Evolutionary conservation across 352 stramenopile species (phyloP).

Genomic region (Pythium insidiosum): DNA sequence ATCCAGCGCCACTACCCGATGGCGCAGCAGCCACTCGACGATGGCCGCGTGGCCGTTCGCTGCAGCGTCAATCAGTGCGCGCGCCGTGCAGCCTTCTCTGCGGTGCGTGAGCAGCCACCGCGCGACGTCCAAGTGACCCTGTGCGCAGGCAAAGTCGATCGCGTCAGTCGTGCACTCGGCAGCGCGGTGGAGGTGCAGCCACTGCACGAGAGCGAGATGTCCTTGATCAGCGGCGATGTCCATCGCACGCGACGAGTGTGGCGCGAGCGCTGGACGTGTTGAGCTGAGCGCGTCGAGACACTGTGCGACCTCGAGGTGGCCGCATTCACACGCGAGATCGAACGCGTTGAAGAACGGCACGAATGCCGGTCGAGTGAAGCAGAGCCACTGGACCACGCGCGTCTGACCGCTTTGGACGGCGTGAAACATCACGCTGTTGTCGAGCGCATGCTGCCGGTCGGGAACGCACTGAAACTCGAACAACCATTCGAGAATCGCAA

Average conservation of each 20-base stretch:
- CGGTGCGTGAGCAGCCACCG: conserved; percentile 6
- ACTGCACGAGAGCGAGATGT: conserved; percentile 7
- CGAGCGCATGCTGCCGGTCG: neutral
- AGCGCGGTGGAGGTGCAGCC: conserved; percentile 3
- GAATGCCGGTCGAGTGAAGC: neutral
- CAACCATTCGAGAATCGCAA: conserved; percentile 5
- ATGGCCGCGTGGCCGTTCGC: neutral
- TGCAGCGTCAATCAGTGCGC: conserved; percentile 2
- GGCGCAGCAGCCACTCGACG: neutral
- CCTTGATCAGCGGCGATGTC: conserved; percentile 8
- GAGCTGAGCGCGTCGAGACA: neutral
- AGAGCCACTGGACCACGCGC: conserved; percentile 2
- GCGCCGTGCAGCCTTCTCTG: conserved; percentile 3
- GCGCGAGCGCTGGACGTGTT: neutral
- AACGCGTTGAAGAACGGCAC: conserved; percentile 7
- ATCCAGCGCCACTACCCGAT: neutral
- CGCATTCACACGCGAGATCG: conserved; percentile 6
- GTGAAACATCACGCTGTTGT: conserved; percentile 3
- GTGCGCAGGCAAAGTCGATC: conserved; percentile 4
- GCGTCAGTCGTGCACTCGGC: conserved; percentile 6
- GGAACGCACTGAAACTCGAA: conserved; percentile 1
- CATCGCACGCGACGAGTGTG: conserved; percentile 2
- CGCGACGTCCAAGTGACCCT: conserved; percentile 3
- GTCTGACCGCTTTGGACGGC: conserved; percentile 1
- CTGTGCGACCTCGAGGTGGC: conserved; percentile 3